Conservation (phyloP, 805 yeast species). For the Candida patagonica region DNA sequence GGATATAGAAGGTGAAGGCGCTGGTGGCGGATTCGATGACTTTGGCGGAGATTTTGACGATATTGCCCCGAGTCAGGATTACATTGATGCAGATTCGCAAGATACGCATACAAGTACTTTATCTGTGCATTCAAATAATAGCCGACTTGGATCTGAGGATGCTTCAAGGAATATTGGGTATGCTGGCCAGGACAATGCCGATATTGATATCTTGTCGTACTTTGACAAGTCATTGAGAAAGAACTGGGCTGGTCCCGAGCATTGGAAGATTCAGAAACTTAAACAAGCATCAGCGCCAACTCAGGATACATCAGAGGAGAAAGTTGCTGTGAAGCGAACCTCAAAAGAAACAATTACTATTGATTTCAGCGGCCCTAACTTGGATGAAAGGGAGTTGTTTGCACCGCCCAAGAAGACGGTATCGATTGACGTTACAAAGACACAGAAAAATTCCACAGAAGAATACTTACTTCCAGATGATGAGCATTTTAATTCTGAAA, state of each 20-base stretch:
- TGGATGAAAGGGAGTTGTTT: constrained; percentile 35
- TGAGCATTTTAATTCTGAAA: constrained; percentile 57
- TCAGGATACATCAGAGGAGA: background rate
- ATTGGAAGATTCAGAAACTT: constrained; percentile 72
- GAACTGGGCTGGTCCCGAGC: constrained; percentile 89
- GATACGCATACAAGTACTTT: constrained; percentile 6
- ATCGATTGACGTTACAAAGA: constrained; percentile 33
- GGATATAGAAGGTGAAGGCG: constrained; percentile 22
- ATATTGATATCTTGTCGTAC: constrained; percentile 62
- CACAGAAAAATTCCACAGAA: constrained; percentile 33
- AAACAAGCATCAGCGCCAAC: constrained; percentile 24
- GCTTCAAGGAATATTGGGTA: background rate
- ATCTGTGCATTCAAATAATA: background rate
- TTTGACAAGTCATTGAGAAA: constrained; percentile 63
- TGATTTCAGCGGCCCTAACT: constrained; percentile 34
- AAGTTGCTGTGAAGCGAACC: constrained; percentile 3
- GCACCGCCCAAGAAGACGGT: constrained; percentile 30
- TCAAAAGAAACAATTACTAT: constrained; percentile 30
- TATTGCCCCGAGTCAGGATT: constrained; percentile 7
- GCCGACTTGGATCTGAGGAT: background rate
- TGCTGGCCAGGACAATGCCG: no score
- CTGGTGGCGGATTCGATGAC: constrained; percentile 6
- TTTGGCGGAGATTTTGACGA: background rate
- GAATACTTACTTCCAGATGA: constrained; percentile 62
- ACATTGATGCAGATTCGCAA: constrained; percentile 7